Evolutionary conservation across 1,284 basidiomycete genomes (phyloP), one percentile per base, ranked within the genome.

Genomic region (Boletus subluridellus): DNA sequence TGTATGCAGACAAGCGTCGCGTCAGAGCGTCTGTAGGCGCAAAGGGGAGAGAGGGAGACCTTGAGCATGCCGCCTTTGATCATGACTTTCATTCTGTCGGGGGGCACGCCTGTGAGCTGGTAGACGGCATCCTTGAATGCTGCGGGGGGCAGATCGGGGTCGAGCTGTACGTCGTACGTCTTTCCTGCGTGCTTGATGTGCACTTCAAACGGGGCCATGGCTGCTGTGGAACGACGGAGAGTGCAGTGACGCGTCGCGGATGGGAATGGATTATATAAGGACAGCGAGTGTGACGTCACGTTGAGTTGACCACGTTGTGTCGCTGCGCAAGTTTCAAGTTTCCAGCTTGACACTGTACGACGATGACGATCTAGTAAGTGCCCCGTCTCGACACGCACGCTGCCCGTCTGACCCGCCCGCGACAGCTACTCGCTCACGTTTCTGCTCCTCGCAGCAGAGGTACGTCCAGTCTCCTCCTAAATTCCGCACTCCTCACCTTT

Each of bases 71-170:
- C 92, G 50, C 92, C 92, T 73, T 97, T 98, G 72, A 96, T 82
- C 91, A 98, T 95, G 63, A 98, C 90, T 76, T 98, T 99, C 90
- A 97, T 95, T 51, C 95, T 82, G 67, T 95, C 94, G 52, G 84
- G 74, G 12, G 95, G 94, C 5, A 98, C 89, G 11, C 94, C 94
- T 0, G 95, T 98, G 45, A 81, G 77, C 57, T 88, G 81, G 68
- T 92, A 90, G 49, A 98, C 82, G 3, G 84, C 78, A 66, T 93
- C 83, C 74, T 97, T 97, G 82, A 97, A 96, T 3, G 77, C 82
- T 10, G 79, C 72, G 8, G 89, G 83, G 7, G 90, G 84, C 7
- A 82, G 81, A 71, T 87, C 82, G 5, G 85, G 77, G 74, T 94
- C 84, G 42, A 94, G 82, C 52, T 79, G 70, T 44, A 89, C 73